Evolutionary conservation across 176 grass and related monocot genomes (phyloP).

Genomic region (Carex pumila): DNA sequence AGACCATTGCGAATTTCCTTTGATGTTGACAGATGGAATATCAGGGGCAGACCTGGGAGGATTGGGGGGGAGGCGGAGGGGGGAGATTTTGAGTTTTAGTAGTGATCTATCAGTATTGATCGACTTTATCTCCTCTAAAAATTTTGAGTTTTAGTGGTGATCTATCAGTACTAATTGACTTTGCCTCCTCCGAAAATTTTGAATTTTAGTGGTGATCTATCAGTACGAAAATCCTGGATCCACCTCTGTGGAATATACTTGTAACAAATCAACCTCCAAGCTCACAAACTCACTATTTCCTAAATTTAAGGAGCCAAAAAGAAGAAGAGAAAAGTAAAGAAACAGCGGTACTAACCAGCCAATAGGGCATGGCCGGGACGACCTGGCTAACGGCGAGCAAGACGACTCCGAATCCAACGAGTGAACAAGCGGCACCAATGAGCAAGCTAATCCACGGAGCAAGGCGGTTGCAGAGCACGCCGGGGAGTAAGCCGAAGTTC

Average conservation of each 20-base stretch:
- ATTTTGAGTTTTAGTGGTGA: no score
- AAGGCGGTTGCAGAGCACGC: conserved; percentile 80
- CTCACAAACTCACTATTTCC: neutral
- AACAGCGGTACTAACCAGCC: conserved; percentile 40
- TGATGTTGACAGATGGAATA: neutral
- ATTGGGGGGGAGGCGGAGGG: no score
- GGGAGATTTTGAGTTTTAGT: no score
- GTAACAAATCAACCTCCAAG: neutral
- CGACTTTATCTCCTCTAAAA: no score
- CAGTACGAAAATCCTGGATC: no score
- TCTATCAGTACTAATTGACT: no score
- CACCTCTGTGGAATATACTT: neutral
- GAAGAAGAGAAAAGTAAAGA: neutral
- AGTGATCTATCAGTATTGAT: no score
- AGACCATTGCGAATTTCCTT: neutral
- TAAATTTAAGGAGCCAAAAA: neutral
- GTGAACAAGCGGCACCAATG: conserved; percentile 46
- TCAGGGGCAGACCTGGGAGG: no score
- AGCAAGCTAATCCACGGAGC: conserved; percentile 62
- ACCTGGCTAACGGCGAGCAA: conserved; percentile 52
- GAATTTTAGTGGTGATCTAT: no score
- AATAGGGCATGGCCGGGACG: conserved; percentile 49
- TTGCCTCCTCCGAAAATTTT: no score
- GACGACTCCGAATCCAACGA: conserved; percentile 50
- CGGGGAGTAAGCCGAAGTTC: conserved; percentile 64